A percentile compares a stretch with the other conserved stretches of the same genome.
Evolutionary conservation across 306 rosid genomes (phyloP).

Genomic region (Casuarina equisetifolia): DNA sequence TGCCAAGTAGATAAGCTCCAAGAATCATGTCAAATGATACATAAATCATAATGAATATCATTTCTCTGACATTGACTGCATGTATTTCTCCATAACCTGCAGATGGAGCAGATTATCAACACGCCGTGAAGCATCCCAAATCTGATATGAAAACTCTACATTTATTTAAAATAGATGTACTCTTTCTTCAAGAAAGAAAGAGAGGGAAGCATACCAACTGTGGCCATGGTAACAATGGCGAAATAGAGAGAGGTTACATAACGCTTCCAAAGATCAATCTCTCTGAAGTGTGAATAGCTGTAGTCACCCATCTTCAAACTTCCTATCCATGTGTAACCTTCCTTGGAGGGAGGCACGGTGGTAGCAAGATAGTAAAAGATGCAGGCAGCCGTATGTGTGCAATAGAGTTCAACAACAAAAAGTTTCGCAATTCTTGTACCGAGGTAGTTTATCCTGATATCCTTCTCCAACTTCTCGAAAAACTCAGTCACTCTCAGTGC

Average conservation of each 20-base stretch:
- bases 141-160: neutral
- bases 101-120: neutral
- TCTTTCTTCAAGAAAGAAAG: neutral
- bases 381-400: slow-evolving; percentile 74
- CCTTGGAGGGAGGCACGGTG: slow-evolving; percentile 46
- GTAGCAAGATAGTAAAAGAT: slow-evolving; percentile 70
- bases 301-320: slow-evolving; percentile 62
- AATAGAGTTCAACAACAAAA: slow-evolving; percentile 60
- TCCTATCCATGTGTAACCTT: slow-evolving; percentile 74
- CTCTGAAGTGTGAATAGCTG: slow-evolving; percentile 53
- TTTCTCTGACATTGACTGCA: slow-evolving; percentile 66
- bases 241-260: slow-evolving; percentile 65
- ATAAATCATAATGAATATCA: slow-evolving; percentile 69
- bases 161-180: neutral
- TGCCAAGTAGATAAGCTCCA: slow-evolving; percentile 66
- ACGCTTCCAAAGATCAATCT: slow-evolving; percentile 60
- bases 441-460: slow-evolving; percentile 53
- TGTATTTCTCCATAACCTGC: slow-evolving; percentile 73
- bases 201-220: slow-evolving; percentile 48
- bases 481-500: slow-evolving; percentile 51
- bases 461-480: slow-evolving; percentile 55
- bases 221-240: slow-evolving; percentile 71
- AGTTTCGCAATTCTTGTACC: slow-evolving; percentile 53
- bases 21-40: slow-evolving; percentile 73
- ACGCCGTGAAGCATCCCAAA: neutral